These are phyloP conservation scores for Wallacemonas collosoma DNA, from an alignment of 208 protist species.

Conservation along the genomic window DNA sequence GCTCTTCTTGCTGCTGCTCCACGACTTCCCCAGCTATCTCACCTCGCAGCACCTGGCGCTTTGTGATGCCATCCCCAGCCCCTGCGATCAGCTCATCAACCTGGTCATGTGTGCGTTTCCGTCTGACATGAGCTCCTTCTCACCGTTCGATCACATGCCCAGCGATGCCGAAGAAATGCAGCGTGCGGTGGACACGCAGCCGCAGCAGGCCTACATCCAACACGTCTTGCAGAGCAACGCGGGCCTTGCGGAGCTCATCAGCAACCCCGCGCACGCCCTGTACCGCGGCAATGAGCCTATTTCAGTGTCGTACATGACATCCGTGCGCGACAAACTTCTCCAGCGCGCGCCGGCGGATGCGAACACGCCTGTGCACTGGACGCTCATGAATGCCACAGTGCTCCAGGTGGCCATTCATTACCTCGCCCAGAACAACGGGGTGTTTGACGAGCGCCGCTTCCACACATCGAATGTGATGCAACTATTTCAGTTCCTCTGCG, in stretches of 20 bases:
- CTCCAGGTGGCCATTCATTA: constrained; percentile 94
- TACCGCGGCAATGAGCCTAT: constrained; percentile 44
- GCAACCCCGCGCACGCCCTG: constrained; percentile 2
- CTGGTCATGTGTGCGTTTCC: constrained; percentile 98
- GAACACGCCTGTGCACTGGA: constrained; percentile 24
- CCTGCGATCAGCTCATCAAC: constrained; percentile 98
- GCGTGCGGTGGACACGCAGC: constrained; percentile 75
- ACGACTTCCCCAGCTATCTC: constrained; percentile 99
- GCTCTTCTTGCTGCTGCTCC: constrained; percentile 97
- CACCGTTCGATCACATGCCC: constrained; percentile 86
- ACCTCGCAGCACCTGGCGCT: constrained; percentile 97
- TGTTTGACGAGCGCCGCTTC: constrained; percentile 28
- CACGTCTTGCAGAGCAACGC: constrained; percentile 26
- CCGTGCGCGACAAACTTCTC: constrained; percentile 41
- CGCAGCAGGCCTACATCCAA: constrained; percentile 87
- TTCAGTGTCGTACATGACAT: constrained; percentile 26
- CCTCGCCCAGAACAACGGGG: constrained; percentile 41
- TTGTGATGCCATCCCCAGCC: constrained; percentile 94
- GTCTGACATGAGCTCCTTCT: constrained; percentile 94
- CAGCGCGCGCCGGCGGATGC: constrained; percentile 66
- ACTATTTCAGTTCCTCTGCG: constrained; percentile 95
- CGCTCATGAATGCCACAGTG: constrained; percentile 97
- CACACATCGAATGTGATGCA: constrained; percentile 90
- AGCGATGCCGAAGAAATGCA: constrained; percentile 92
- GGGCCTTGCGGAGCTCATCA: constrained; percentile 52